phyloP scores from a whole-genome alignment of 345 rosid species.

The Sisymbrium irio region DNA sequence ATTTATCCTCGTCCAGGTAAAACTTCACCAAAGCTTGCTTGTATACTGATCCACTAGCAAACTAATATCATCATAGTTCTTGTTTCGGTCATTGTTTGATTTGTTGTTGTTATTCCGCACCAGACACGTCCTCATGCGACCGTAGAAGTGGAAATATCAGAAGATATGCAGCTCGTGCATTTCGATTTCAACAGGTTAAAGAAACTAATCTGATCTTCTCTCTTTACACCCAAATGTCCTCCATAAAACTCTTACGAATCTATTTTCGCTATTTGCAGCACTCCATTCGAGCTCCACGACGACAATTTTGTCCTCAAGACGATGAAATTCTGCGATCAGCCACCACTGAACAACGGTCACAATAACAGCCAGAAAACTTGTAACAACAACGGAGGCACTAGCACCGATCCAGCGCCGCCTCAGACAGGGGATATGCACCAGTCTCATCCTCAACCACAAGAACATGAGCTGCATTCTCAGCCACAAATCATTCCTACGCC shows the following conservation, averaged over 20 bases:
- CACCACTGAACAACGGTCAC: slow-evolving; percentile 38
- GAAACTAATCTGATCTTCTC: not conserved
- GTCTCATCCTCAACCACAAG: slow-evolving; percentile 27
- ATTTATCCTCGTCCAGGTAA: slow-evolving; percentile 96
- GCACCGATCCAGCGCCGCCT: slow-evolving; percentile 45
- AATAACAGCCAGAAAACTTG: slow-evolving; percentile 21
- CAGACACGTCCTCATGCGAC: slow-evolving; percentile 99
- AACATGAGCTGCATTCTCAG: slow-evolving; percentile 24
- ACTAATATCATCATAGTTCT: not conserved
- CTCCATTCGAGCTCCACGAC: slow-evolving; percentile 99
- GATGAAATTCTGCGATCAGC: slow-evolving; percentile 73
- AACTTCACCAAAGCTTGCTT: not conserved
- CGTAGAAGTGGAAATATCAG: slow-evolving; percentile 99
- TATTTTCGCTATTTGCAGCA: slow-evolving; percentile 46
- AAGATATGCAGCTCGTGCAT: slow-evolving; percentile 99
- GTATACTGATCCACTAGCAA: slow-evolving; percentile 3
- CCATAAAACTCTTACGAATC: not conserved
- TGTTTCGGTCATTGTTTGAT: not conserved
- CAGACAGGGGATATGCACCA: slow-evolving; percentile 33
- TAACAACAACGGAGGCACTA: slow-evolving; percentile 54
- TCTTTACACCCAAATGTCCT: not conserved
- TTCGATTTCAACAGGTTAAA: slow-evolving; percentile 93
- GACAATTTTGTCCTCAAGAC: slow-evolving; percentile 97
- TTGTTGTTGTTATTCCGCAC: not conserved
- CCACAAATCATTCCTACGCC: slow-evolving; percentile 39